A percentile compares a stretch with the other conserved stretches of the same genome.
These are phyloP conservation scores for Hypoxylon lienhwacheense DNA, from an alignment of 495 filamentous ascomycete genomes.

Conservation along the genomic window DNA sequence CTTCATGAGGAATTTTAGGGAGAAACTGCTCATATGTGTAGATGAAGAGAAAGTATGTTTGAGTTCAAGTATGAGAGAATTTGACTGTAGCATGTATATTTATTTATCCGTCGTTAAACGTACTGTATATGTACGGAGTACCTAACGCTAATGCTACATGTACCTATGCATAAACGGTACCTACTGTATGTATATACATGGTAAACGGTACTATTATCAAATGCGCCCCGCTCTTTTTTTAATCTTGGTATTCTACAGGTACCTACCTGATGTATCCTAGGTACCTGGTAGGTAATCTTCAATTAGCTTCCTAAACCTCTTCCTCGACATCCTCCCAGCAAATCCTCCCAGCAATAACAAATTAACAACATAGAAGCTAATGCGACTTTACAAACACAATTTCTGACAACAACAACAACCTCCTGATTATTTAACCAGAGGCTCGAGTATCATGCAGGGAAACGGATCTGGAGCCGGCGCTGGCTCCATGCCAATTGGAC, in stretches of 20 bases:
- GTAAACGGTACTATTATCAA: too few species aligned
- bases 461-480: conserved; percentile 54
- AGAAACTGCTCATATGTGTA: too few species aligned
- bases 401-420: conserved; percentile 32
- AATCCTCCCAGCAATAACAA: conserved; percentile 12
- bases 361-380: too few species aligned
- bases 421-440: conserved; percentile 54
- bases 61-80: too few species aligned
- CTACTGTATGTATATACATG: too few species aligned
- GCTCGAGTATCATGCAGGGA: conserved; percentile 50
- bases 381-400: conserved; percentile 1
- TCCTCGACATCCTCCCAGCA: conserved; percentile 7
- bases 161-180: neutral
- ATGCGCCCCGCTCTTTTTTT: too few species aligned
- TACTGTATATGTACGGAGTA: neutral
- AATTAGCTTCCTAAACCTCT: conserved; percentile 4
- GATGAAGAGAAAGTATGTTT: too few species aligned
- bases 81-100: too few species aligned
- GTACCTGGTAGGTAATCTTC: conserved; percentile 2
- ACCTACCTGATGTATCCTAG: neutral
- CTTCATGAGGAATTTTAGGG: too few species aligned
- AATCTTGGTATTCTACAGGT: neutral
- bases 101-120: neutral
- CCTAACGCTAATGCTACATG: neutral
- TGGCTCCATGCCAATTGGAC: conserved; percentile 48